Evolutionary conservation across 2,329 filamentous ascomycete genomes (phyloP).

Genomic region (Paramyrothecium sp.): DNA sequence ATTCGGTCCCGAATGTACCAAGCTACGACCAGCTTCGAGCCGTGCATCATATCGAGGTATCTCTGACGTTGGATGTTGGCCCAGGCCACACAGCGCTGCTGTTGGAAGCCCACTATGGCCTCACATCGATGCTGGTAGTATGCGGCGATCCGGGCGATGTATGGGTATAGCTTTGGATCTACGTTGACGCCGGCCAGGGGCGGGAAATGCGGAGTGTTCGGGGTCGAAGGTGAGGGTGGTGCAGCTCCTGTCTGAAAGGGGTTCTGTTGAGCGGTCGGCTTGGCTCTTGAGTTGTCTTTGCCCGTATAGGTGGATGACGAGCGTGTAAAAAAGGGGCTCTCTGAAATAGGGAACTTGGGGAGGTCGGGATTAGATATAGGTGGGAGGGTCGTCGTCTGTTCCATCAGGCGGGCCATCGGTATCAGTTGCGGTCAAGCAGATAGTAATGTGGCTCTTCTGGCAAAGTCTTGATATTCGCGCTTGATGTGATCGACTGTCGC

Average conservation of each 20-base stretch:
- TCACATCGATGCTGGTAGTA: constrained; percentile 49
- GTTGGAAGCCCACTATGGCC: constrained; percentile 44
- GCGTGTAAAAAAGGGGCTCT: neutral
- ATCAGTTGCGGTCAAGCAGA: neutral
- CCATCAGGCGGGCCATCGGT: neutral
- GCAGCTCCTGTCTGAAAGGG: neutral
- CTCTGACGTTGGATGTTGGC: constrained; percentile 44
- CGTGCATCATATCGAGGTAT: constrained; percentile 47
- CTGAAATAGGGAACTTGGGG: neutral
- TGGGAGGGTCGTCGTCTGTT: neutral
- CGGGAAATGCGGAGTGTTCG: constrained; percentile 1
- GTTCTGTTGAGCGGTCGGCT: neutral
- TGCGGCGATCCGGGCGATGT: constrained; percentile 45
- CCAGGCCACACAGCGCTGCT: constrained; percentile 47
- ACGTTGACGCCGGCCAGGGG: constrained; percentile 20
- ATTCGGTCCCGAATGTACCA: constrained; percentile 50
- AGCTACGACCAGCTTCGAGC: constrained; percentile 47
- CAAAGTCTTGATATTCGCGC: no score
- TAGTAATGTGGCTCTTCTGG: neutral
- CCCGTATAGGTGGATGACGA: neutral
- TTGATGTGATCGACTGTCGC: no score
- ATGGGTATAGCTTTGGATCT: constrained; percentile 42
- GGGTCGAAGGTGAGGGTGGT: neutral
- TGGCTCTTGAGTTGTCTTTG: neutral
- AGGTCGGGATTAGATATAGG: neutral